Evolutionary conservation across 2,329 filamentous ascomycete genomes (phyloP).

Genomic region (Ophiostoma ulmi): DNA sequence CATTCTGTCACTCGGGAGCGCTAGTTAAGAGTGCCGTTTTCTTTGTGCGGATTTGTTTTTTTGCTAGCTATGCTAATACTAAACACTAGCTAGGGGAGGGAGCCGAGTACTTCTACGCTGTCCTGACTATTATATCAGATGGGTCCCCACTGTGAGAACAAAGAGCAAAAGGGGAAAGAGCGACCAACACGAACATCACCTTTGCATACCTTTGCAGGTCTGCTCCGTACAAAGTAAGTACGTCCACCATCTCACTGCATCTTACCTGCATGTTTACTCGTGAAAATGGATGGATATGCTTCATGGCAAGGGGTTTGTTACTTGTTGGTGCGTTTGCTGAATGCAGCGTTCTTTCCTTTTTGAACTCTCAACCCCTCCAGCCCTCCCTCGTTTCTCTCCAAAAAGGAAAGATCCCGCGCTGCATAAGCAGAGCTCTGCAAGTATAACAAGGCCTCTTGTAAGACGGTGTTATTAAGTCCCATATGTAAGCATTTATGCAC

Average conservation of each 20-base stretch:
- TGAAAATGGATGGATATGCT: not conserved
- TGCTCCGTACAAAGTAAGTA: too few species aligned
- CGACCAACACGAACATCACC: not conserved
- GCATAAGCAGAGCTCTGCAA: not conserved
- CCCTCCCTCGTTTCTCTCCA: not conserved
- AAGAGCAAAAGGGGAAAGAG: constrained; percentile 8
- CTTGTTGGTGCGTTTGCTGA: not conserved
- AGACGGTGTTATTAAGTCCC: not conserved
- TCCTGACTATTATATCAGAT: constrained; percentile 9
- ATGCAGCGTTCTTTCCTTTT: not conserved
- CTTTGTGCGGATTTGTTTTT: not conserved
- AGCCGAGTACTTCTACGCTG: not conserved
- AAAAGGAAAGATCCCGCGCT: constrained; percentile 22
- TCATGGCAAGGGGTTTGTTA: not conserved
- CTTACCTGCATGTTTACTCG: constrained; percentile 5
- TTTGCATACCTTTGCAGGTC: not conserved
- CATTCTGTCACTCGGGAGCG: constrained; percentile 2
- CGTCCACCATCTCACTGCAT: not conserved
- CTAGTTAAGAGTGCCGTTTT: constrained; percentile 5
- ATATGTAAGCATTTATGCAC: not conserved
- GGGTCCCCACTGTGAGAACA: not conserved
- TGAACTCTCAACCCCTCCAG: not conserved
- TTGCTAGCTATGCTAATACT: not conserved
- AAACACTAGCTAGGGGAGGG: constrained; percentile 5
- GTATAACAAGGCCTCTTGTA: constrained; percentile 6